These are phyloP conservation scores for Isatis lusitanica DNA, from an alignment of 441 rosid genomes.

Conservation along the genomic window DNA sequence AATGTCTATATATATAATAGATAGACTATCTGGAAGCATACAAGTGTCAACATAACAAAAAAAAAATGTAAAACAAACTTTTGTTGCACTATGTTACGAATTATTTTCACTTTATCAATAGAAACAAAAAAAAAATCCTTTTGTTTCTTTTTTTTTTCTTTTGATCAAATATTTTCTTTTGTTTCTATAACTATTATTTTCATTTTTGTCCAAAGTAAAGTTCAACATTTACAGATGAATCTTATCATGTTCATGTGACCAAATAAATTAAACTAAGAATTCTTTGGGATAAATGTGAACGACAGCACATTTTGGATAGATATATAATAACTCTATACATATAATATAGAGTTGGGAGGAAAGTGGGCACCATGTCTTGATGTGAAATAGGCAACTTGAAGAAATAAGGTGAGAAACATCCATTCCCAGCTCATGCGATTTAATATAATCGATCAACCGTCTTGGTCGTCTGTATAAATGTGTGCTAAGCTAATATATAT, in stretches of 20 bases:
- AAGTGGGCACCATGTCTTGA: conserved; percentile 38
- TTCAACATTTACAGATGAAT: conserved; percentile 8
- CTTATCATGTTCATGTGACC: conserved; percentile 25
- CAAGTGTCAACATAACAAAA: conserved; percentile 14
- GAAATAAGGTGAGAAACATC: conserved; percentile 23
- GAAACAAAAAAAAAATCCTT: not conserved
- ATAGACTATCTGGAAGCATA: not conserved
- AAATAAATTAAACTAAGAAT: not conserved
- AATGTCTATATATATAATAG: conserved; percentile 8
- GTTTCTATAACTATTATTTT: no score
- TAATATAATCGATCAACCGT: conserved; percentile 20
- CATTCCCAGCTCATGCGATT: conserved; percentile 31
- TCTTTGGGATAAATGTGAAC: conserved; percentile 33
- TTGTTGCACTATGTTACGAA: not conserved
- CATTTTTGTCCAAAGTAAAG: not conserved
- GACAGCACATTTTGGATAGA: conserved; percentile 31
- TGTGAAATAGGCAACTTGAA: conserved; percentile 23
- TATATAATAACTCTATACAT: not conserved
- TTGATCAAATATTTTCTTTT: no score
- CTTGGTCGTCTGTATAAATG: conserved; percentile 26
- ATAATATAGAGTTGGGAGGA: not conserved
- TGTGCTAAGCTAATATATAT: conserved; percentile 12
- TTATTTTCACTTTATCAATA: not conserved
- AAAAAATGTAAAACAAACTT: not conserved
- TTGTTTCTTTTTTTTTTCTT: no score